phyloP scores from a whole-genome alignment of 169 alveolate species.

The Plasmodium falciparum region DNA sequence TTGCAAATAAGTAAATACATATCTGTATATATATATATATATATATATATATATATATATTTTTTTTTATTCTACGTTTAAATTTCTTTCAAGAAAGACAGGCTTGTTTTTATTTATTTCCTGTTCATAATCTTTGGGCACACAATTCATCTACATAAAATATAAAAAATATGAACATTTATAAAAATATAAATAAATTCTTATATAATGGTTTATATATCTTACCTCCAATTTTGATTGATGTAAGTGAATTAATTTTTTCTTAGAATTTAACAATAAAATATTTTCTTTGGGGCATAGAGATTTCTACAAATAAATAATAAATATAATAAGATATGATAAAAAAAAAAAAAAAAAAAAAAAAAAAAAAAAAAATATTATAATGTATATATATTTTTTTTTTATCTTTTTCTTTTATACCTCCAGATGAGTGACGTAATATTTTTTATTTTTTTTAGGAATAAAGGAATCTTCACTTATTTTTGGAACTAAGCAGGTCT shows the following conservation, averaged over 20 bases:
- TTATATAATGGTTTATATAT: neutral
- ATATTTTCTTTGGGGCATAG: constrained; percentile 54
- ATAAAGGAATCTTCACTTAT: constrained; percentile 49
- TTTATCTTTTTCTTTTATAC: constrained; percentile 8
- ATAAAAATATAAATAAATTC: neutral
- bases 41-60: no score
- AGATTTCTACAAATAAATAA: constrained; percentile 33
- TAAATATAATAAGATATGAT: neutral
- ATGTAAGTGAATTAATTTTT: constrained; percentile 20
- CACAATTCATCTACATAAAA: constrained; percentile 28
- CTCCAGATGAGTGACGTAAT: constrained; percentile 56
- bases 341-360: neutral
- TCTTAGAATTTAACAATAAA: constrained; percentile 17
- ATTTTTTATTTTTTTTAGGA: constrained; percentile 31
- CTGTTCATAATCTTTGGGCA: constrained; percentile 35
- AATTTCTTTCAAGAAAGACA: constrained; percentile 9
- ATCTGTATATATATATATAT: neutral
- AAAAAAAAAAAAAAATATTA: neutral
- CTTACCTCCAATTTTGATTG: constrained; percentile 42
- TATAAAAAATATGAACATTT: neutral
- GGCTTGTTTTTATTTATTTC: neutral
- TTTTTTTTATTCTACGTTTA: constrained; percentile 26
- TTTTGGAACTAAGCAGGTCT: constrained; percentile 63
- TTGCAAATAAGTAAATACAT: neutral
- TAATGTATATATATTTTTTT: neutral